Evolutionary conservation across 805 yeast species (phyloP).

Genomic region (Teunomyces cretensis): DNA sequence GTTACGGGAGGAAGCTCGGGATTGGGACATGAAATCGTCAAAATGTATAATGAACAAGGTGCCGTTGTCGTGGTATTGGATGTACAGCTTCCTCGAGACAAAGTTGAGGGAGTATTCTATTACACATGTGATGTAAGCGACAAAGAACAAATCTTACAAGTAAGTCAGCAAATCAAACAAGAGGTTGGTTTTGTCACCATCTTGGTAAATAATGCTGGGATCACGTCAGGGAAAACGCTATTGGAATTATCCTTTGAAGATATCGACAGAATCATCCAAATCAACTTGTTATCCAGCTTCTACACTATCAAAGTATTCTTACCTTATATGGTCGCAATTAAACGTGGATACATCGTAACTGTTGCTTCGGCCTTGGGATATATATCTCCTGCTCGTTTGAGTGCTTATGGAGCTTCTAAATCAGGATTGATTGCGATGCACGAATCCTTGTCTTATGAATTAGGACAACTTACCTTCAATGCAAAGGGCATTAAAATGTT

Average conservation of each 20-base stretch:
- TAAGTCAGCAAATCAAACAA: slow-evolving; percentile 40
- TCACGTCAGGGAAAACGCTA: slow-evolving; percentile 58
- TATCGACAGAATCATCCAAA: slow-evolving; percentile 59
- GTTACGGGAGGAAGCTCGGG: slow-evolving; percentile 88
- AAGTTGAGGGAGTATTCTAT: slow-evolving; percentile 47
- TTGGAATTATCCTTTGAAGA: slow-evolving; percentile 55
- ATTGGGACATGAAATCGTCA: slow-evolving; percentile 65
- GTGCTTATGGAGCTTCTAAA: slow-evolving; percentile 88
- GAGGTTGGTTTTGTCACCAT: slow-evolving; percentile 63
- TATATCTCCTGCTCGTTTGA: slow-evolving; percentile 77
- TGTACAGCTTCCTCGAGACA: slow-evolving; percentile 31
- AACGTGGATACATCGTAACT: slow-evolving; percentile 76
- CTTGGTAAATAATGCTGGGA: slow-evolving; percentile 84
- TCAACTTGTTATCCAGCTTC: slow-evolving; percentile 71
- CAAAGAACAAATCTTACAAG: slow-evolving; percentile 40
- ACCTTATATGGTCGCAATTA: slow-evolving; percentile 62
- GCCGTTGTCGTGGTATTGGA: slow-evolving; percentile 70
- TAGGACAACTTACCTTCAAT: slow-evolving; percentile 51
- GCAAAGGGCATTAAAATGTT: slow-evolving; percentile 64
- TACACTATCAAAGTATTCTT: slow-evolving; percentile 68
- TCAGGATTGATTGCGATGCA: slow-evolving; percentile 84
- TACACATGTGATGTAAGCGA: slow-evolving; percentile 71
- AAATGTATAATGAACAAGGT: slow-evolving; percentile 39
- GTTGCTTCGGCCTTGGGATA: slow-evolving; percentile 84
- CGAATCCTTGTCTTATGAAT: slow-evolving; percentile 72